Conservation (phyloP, 257 asterid species). For the Solanum virginianum region DNA sequence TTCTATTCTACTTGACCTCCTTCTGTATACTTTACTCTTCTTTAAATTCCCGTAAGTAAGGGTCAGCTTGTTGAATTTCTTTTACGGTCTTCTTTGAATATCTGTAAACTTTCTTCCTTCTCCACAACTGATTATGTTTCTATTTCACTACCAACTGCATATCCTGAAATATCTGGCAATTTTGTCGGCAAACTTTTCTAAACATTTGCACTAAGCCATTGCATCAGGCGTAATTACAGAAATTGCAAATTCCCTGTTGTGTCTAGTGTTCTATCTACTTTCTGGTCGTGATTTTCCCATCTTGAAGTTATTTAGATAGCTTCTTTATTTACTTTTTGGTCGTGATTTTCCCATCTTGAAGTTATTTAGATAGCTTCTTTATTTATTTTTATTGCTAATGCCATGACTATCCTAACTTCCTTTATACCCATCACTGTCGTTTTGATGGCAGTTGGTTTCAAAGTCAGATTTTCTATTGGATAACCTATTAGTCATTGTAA, state of each 20-base stretch:
- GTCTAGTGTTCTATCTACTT: background rate
- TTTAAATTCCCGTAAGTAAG: background rate
- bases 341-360: background rate
- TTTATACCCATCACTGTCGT: background rate
- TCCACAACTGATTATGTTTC: background rate
- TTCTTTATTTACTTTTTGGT: background rate
- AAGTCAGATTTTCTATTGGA: background rate
- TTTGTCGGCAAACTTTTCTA: background rate
- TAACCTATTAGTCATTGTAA: background rate
- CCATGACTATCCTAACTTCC: background rate
- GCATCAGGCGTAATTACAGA: background rate
- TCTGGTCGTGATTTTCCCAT: background rate
- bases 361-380: background rate
- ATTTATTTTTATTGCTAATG: background rate
- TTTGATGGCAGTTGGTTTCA: background rate
- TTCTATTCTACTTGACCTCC: background rate
- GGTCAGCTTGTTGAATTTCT: background rate
- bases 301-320: background rate
- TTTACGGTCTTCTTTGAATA: background rate
- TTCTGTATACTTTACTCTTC: background rate
- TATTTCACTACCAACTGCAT: background rate
- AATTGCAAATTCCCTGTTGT: background rate
- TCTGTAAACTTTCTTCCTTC: background rate
- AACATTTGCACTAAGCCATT: background rate
- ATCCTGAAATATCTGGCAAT: background rate